These are phyloP conservation scores for Earliella scabrosa DNA, from an alignment of 1,284 basidiomycete genomes.

Conservation along the genomic window DNA sequence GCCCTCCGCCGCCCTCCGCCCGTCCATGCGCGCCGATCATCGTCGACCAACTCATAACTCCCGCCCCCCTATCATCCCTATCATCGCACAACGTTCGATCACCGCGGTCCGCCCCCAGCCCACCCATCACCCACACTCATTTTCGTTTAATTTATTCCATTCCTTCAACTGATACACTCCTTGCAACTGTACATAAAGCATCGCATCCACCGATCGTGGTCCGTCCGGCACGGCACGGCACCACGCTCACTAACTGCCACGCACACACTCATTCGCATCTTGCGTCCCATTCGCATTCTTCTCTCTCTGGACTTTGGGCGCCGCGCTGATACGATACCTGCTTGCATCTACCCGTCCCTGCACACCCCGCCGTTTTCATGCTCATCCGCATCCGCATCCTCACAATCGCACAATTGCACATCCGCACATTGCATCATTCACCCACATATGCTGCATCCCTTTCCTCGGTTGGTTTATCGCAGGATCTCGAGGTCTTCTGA, in stretches of 20 bases:
- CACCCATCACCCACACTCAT: conserved; percentile 4
- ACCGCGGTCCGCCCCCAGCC: neutral
- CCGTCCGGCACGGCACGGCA: neutral
- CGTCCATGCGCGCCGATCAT: neutral
- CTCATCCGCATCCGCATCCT: conserved; percentile 1
- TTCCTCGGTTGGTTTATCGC: conserved; percentile 1
- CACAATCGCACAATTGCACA: neutral
- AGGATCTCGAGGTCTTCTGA: no score
- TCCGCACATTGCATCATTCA: neutral
- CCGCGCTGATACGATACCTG: conserved; percentile 13
- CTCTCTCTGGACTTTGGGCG: conserved; percentile 5
- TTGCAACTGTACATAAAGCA: conserved; percentile 11
- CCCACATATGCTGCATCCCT: neutral
- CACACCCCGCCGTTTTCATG: conserved; percentile 3
- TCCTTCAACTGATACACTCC: conserved; percentile 16
- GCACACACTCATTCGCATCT: conserved; percentile 15
- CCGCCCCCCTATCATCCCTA: neutral
- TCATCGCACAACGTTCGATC: neutral
- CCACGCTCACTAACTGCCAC: conserved; percentile 8
- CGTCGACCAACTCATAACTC: neutral
- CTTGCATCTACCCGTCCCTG: conserved; percentile 2
- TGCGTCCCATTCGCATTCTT: neutral
- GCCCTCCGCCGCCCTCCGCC: neutral
- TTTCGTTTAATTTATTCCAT: conserved; percentile 8
- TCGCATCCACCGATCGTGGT: neutral